Percentiles rank a stretch among this genome's conserved stretches.
These are phyloP conservation scores for Sarcocystis neurona DNA, from an alignment of 169 alveolate genomes.

Conservation along the genomic window DNA sequence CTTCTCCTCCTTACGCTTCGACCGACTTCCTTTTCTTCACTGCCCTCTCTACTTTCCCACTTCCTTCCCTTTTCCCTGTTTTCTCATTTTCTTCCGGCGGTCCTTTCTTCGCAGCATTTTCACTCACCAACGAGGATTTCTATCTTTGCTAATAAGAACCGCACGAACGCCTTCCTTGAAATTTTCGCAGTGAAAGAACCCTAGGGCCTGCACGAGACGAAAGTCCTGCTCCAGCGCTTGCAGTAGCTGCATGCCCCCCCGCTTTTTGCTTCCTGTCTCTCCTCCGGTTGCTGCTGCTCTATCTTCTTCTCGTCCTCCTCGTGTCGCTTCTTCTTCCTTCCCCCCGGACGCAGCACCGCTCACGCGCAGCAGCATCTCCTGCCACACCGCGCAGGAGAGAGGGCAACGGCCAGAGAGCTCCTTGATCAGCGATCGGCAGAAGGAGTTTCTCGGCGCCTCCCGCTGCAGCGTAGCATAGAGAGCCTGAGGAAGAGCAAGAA, in stretches of 20 bases:
- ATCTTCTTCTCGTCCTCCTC: not conserved
- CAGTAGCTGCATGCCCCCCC: not conserved
- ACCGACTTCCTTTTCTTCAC: too few species aligned
- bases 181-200: not conserved
- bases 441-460: not conserved
- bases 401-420: not conserved
- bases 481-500: not conserved
- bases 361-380: not conserved
- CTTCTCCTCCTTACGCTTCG: not conserved
- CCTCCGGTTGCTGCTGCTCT: not conserved
- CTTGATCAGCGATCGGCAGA: not conserved
- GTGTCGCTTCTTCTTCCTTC: not conserved
- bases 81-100: too few species aligned
- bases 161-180: constrained; percentile 80
- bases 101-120: too few species aligned
- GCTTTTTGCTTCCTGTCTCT: not conserved
- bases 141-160: constrained; percentile 77
- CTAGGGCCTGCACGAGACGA: not conserved
- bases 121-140: constrained; percentile 76
- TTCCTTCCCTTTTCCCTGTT: too few species aligned
- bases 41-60: too few species aligned
- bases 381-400: constrained; percentile 18
- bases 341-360: too few species aligned
- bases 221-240: not conserved
- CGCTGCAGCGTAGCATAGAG: not conserved